A percentile compares a stretch with the other conserved stretches of the same genome.
These are phyloP conservation scores for Moelleriella libera DNA, from an alignment of 2,329 filamentous ascomycete species.

Conservation along the genomic window DNA sequence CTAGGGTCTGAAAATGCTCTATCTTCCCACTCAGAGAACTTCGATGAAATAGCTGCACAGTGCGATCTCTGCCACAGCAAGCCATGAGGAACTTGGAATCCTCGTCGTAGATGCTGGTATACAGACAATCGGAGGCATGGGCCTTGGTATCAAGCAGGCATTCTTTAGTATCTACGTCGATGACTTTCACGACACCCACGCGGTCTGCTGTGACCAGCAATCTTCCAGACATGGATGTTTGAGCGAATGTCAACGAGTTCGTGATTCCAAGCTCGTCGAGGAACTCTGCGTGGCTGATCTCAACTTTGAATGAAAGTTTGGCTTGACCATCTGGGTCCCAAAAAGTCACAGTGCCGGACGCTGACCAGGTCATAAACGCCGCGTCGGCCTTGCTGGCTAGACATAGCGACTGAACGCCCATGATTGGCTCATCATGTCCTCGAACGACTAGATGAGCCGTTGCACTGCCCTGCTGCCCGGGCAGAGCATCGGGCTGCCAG, in stretches of 20 bases:
- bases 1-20: conserved; percentile 78
- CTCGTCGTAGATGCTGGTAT: conserved; percentile 58
- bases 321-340: conserved; percentile 66
- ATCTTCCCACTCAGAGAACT: conserved; percentile 40
- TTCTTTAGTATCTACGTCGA: conserved; percentile 46
- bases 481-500: conserved; percentile 32
- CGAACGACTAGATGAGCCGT: conserved; percentile 40
- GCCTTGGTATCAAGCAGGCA: conserved; percentile 65
- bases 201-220: conserved; percentile 75
- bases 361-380: conserved; percentile 82
- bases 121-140: conserved; percentile 73
- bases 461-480: conserved; percentile 21
- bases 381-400: conserved; percentile 46
- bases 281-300: conserved; percentile 47
- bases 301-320: conserved; percentile 48
- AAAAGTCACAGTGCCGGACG: conserved; percentile 63
- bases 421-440: conserved; percentile 48
- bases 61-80: conserved; percentile 76
- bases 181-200: conserved; percentile 64
- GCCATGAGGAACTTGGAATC: conserved; percentile 54
- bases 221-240: conserved; percentile 44
- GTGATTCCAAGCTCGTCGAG: conserved; percentile 34
- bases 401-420: conserved; percentile 58
- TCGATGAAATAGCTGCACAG: conserved; percentile 74
- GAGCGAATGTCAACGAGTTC: conserved; percentile 47